Evolutionary conservation across 352 stramenopile genomes (phyloP), one percentile per base, ranked within the genome.

Genomic region (Globisporangium nagaii): DNA sequence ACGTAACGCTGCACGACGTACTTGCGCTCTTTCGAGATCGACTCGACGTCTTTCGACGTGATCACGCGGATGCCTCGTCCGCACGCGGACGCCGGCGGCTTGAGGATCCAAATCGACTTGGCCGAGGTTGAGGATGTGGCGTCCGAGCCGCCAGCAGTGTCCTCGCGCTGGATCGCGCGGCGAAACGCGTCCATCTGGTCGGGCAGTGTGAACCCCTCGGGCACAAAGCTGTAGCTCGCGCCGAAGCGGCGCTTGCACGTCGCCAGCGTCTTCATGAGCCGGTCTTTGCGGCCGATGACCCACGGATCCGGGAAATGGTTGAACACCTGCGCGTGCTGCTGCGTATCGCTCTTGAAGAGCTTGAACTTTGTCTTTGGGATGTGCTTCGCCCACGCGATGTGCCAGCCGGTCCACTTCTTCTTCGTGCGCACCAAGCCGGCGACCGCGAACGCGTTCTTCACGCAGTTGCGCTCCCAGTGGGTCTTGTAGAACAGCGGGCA

Each of bases 251-350:
- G 75, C 32, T 77, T 73, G 59, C 66, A 81, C 22, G 69, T 66
- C 19, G 65, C 52, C 0, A 97, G 70, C 17, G 75, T 95, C 55
- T 89, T 85, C 63, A 90, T 73, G 13, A 97, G 67, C 0, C 89
- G 73, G 53, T 97, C 89, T 42, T 97, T 97, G 37, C 89, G 77
- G 0, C 89, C 89, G 13, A 97, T 83, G 32, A 93, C 81, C 89
- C 89, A 97, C 25, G 81, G 87, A 52, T 93, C 86, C 0, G 89
- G 86, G 53, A 96, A 92, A 52, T 97, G 89, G 53, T 96, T 96
- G 46, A 95, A 90, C 12, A 76, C 74, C 45, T 96, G 89, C 13
- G 46, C 47, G 28, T 87, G 70, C 3, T 59, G 45, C 8, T 15
- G 12, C 11, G 7, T 20, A n/a, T 77, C 60, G 0, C 51, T 58